phyloP scores from a whole-genome alignment of 352 stramenopile genomes.

The Pythium diclinum region DNA sequence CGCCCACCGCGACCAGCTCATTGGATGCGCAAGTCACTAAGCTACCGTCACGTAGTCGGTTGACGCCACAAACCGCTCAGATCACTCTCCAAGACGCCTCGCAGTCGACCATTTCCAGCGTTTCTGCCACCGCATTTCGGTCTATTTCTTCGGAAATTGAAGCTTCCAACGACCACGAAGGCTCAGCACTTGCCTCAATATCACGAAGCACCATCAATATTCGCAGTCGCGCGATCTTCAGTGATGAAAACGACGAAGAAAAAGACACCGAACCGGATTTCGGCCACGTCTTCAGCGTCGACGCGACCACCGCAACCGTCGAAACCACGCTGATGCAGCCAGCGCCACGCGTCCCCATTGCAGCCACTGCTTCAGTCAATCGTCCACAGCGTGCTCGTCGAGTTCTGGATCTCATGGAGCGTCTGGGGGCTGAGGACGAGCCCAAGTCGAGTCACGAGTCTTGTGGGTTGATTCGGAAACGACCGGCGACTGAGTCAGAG shows the following conservation, averaged over 20 bases:
- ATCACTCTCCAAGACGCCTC: conserved; percentile 3
- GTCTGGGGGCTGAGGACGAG: conserved; percentile 2
- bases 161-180: neutral
- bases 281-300: conserved; percentile 9
- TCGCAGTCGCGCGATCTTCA: conserved; percentile 15
- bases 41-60: neutral
- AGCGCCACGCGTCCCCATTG: no score
- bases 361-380: neutral
- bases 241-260: conserved; percentile 5
- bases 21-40: neutral
- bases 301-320: neutral
- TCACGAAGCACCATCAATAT: neutral
- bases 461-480: neutral
- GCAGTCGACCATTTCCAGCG: neutral
- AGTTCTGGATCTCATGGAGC: conserved; percentile 18
- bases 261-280: neutral
- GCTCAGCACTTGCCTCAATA: neutral
- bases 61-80: conserved; percentile 3
- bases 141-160: neutral
- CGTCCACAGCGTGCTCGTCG: conserved; percentile 9
- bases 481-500: neutral
- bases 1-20: neutral
- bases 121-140: no score
- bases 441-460: neutral
- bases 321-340: conserved; percentile 14